Evolutionary conservation across 2,329 filamentous ascomycete species (phyloP).

Genomic region (Trichoderma koningiopsis): DNA sequence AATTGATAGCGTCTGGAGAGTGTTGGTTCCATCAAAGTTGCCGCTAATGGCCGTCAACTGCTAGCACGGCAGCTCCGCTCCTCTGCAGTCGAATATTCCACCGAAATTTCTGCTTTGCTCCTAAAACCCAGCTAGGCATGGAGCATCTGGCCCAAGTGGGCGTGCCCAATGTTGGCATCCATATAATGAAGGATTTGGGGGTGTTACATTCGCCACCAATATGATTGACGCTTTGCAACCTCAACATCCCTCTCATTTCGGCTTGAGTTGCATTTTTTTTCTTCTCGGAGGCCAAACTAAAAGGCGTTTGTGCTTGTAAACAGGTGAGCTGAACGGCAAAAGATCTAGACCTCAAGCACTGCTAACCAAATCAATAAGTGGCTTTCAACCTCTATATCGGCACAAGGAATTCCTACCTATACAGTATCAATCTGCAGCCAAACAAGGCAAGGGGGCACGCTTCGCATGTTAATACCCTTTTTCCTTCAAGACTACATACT

Average conservation of each 20-base stretch:
- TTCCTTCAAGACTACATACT: background rate
- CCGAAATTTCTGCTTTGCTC: background rate
- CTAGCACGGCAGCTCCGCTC: background rate
- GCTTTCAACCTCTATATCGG: background rate
- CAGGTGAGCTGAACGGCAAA: background rate
- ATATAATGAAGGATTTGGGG: background rate
- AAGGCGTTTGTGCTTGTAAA: background rate
- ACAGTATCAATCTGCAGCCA: background rate
- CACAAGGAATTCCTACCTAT: background rate
- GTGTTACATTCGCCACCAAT: background rate
- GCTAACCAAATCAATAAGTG: background rate
- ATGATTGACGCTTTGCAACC: background rate
- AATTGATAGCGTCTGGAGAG: background rate
- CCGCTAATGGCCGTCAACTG: background rate
- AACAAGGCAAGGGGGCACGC: conserved; percentile 3
- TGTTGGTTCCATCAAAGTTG: background rate
- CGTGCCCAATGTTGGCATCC: background rate
- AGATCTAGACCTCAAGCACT: background rate
- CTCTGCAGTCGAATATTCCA: background rate
- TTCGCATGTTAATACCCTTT: background rate
- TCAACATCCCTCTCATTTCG: background rate
- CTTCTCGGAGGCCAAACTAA: background rate
- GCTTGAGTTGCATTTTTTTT: background rate
- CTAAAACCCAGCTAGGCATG: background rate
- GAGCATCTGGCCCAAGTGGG: background rate